phyloP scores from a whole-genome alignment of 768 basidiomycete genomes.

The Pluteus cervinus region DNA sequence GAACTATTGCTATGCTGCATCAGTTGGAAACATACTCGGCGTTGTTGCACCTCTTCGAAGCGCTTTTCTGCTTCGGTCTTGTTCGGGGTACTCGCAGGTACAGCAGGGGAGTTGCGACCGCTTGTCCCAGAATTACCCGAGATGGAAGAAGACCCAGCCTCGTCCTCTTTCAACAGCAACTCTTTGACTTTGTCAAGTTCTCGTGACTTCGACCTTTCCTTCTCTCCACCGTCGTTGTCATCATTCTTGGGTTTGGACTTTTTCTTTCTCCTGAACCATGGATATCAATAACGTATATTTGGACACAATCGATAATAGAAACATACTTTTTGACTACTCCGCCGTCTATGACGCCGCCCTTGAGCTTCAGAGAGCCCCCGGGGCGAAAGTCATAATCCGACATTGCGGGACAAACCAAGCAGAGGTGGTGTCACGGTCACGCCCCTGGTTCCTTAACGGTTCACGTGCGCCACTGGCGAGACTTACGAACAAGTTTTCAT shows the following conservation, averaged over 20 bases:
- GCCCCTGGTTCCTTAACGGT: too few relatives aligned
- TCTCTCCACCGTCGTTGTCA: too few relatives aligned
- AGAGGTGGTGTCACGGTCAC: conserved; percentile 10
- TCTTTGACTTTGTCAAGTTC: conserved; percentile 48
- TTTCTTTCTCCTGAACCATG: conserved; percentile 72
- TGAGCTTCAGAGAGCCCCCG: conserved; percentile 86
- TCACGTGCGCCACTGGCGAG: too few relatives aligned
- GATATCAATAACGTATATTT: conserved; percentile 5
- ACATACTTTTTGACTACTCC: conserved; percentile 79
- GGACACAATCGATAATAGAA: conserved; percentile 8
- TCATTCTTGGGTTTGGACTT: conserved; percentile 64
- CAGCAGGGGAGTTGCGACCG: conserved; percentile 54
- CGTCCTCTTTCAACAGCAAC: conserved; percentile 38
- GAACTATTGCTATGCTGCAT: not conserved
- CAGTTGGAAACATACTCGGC: conserved; percentile 47
- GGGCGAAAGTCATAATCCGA: conserved; percentile 82
- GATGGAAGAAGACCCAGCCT: conserved; percentile 38
- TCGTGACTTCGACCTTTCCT: conserved; percentile 31
- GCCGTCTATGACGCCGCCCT: conserved; percentile 74
- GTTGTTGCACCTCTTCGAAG: conserved; percentile 83
- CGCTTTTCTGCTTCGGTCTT: conserved; percentile 87
- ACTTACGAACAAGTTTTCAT: too few relatives aligned
- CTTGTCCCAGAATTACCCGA: too few relatives aligned
- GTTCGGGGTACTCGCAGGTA: conserved; percentile 40
- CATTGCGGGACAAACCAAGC: conserved; percentile 37